A percentile compares a stretch with the other conserved stretches of the same genome.
phyloP scores from a whole-genome alignment of 495 filamentous ascomycete species.

The Copromyces sp. region DNA sequence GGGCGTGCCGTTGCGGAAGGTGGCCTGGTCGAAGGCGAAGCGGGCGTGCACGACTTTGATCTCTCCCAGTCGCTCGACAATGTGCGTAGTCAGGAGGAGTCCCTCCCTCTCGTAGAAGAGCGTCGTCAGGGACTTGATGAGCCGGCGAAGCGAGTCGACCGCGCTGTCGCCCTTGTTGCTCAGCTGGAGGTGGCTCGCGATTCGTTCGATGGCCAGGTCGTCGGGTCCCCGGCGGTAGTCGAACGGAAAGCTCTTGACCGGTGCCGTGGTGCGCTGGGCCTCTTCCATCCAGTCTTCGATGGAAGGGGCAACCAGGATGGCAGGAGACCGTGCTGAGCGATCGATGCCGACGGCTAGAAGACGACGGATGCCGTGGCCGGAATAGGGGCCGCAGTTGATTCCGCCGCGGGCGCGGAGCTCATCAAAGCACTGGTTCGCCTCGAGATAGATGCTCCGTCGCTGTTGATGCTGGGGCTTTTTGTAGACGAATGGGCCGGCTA shows the following conservation, averaged over 20 bases:
- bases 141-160: constrained; percentile 28
- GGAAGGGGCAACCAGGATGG: constrained; percentile 52
- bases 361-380: constrained; percentile 22
- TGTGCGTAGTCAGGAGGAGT: constrained; percentile 44
- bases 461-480: constrained; percentile 20
- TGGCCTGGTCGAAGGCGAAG: constrained; percentile 73
- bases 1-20: constrained; percentile 52
- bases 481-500: background rate
- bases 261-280: constrained; percentile 13
- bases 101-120: constrained; percentile 64
- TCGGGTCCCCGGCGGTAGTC: constrained; percentile 39
- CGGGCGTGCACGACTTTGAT: constrained; percentile 37
- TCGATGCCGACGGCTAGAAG: constrained; percentile 56
- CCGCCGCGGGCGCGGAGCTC: constrained; percentile 43
- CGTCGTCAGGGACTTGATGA: constrained; percentile 45
- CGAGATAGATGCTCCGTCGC: constrained; percentile 48
- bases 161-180: constrained; percentile 10
- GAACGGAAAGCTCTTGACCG: constrained; percentile 50
- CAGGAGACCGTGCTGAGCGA: constrained; percentile 51
- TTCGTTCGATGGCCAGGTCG: constrained; percentile 41
- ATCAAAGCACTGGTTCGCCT: constrained; percentile 45
- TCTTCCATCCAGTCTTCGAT: constrained; percentile 30
- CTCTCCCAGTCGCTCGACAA: constrained; percentile 29
- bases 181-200: constrained; percentile 18
- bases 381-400: constrained; percentile 36